Base-by-base conservation (phyloP, 208 protist species). In the Acanthamoeba triangularis region DNA sequence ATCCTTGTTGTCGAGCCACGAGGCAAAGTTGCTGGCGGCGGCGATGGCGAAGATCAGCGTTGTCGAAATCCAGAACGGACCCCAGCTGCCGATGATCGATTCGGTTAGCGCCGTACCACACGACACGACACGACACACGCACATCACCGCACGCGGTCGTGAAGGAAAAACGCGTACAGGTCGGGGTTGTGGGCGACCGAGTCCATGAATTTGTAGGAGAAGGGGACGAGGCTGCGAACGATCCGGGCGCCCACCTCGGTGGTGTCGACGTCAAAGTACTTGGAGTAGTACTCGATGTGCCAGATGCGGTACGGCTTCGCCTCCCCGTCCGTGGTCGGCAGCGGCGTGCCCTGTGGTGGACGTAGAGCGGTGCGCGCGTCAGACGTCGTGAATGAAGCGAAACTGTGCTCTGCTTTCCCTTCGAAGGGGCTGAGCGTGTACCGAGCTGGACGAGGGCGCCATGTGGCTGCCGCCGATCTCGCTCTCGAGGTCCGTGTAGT, bases 41-140 rank as follows among this genome's bases (percentile, higher is more conserved):
- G 90, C 90, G n/a, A 94, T 94, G 20, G 23, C 76, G 20, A 94
- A 94, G 33, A 94, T 94, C n/a, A 94, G 72, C 33, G 90, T 94
- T 8, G 90, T 94, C n/a, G 90, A 0, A 23, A 94, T 82, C 90
- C 90, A 94, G 90, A 94, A 94, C 52, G 67, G 67, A 30, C 90
- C 90, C 20, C 41, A 94, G n/a, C 90, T 94, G 41, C 1, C 41
- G 5, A 5, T 44, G 33, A 30, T 30, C 20, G 18, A 93, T n/a
- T 16, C 25, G 28, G 37, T 82, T 93, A 30, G 44, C 28, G 14
- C 1, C 35, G 52, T 7, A 13, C 52, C 2, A 52, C 49, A 52
- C 49, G 49, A 52, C 49, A 11, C 44, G 47, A 47, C 30, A 56
- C 11, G 3, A 82, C 35, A 54, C 14, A 16, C 61, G 14, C 10